Conservation (phyloP, 257 asterid genomes). For the Lantana camara region DNA sequence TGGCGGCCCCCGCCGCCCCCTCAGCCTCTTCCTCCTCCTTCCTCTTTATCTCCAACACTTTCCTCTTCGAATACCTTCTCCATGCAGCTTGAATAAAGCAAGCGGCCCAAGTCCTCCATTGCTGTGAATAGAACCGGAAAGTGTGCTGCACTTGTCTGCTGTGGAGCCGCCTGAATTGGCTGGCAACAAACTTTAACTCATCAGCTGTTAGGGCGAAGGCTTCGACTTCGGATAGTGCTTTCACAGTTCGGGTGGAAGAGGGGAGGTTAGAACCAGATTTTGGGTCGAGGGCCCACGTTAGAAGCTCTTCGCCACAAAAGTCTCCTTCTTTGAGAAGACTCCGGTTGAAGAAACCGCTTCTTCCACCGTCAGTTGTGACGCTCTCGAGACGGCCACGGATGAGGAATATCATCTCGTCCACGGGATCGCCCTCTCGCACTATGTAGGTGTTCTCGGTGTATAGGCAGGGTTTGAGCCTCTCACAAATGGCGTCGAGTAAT, state of each 20-base stretch:
- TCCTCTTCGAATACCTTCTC: conserved; percentile 85
- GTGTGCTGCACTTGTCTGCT: conserved; percentile 98
- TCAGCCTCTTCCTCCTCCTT: conserved; percentile 81
- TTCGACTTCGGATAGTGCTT: conserved; percentile 83
- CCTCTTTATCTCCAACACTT: conserved; percentile 63
- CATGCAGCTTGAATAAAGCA: conserved; percentile 97
- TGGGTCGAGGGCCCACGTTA: conserved; percentile 97
- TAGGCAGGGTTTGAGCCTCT: conserved; percentile 83
- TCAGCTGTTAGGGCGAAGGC: conserved; percentile 91
- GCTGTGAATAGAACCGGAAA: conserved; percentile 96
- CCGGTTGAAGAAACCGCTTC: conserved; percentile 96
- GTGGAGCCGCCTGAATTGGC: conserved; percentile 97
- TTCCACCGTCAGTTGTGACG: conserved; percentile 97
- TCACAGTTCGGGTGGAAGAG: conserved; percentile 91
- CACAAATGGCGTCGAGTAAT: conserved; percentile 95
- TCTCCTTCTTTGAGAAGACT: conserved; percentile 85
- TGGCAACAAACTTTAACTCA: conserved; percentile 87
- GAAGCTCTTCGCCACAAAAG: conserved; percentile 97
- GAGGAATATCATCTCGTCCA: conserved; percentile 94
- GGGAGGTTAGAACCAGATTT: conserved; percentile 90
- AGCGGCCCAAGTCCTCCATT: conserved; percentile 99
- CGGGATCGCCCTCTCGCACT: conserved; percentile 99
- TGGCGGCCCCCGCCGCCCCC: conserved; percentile 45
- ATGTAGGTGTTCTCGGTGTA: conserved; percentile 83
- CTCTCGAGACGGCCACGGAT: conserved; percentile 98